phyloP scores from a whole-genome alignment of 768 basidiomycete species.

The Mycena rosella region DNA sequence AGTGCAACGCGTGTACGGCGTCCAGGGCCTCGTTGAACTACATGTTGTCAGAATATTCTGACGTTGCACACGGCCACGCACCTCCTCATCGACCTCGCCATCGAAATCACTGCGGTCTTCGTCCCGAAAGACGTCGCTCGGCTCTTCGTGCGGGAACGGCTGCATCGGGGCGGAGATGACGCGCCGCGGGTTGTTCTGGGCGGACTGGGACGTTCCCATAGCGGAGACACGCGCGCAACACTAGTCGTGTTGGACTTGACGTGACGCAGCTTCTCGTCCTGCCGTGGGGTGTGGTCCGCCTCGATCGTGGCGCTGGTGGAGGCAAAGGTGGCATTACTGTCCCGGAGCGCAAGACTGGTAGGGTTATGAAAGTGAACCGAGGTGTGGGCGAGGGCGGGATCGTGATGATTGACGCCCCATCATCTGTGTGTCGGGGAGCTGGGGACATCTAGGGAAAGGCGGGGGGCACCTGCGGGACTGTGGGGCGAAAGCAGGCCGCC shows the following conservation, averaged over 20 bases:
- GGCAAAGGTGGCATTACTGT: constrained; percentile 70
- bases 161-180: too few relatives aligned
- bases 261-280: constrained; percentile 48
- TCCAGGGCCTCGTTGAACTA: too few relatives aligned
- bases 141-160: too few relatives aligned
- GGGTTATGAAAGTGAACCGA: constrained; percentile 64
- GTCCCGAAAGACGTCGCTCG: too few relatives aligned
- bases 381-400: constrained; percentile 82
- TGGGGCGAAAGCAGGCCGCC: constrained; percentile 44
- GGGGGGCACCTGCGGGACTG: constrained; percentile 28
- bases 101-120: too few relatives aligned
- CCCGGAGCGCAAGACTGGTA: constrained; percentile 69
- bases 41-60: too few relatives aligned
- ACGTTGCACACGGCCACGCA: too few relatives aligned
- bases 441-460: constrained; percentile 38
- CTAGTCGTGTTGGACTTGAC: constrained; percentile 55
- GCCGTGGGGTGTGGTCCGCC: constrained; percentile 54
- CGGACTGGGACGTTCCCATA: too few relatives aligned
- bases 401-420: constrained; percentile 51
- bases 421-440: constrained; percentile 51
- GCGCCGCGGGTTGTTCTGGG: too few relatives aligned
- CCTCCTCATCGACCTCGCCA: too few relatives aligned
- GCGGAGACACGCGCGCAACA: constrained; percentile 49
- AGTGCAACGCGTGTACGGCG: too few relatives aligned
- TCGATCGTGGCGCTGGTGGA: constrained; percentile 63